phyloP scores from a whole-genome alignment of 139 green algal genomes.

The Chlamydomonas applanata region DNA sequence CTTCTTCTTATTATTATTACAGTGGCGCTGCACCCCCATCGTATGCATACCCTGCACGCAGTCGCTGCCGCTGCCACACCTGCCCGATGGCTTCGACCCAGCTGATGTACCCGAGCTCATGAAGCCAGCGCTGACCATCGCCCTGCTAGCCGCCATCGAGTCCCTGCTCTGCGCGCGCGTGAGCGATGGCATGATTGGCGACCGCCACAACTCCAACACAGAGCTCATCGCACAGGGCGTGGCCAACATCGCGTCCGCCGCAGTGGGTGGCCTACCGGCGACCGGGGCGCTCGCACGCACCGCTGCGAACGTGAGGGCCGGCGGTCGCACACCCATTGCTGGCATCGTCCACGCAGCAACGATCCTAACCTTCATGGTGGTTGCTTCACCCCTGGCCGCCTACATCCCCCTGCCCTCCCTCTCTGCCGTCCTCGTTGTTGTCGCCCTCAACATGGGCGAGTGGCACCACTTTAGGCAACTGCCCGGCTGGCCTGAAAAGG shows the following conservation, averaged over 20 bases:
- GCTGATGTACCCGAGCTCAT: slow-evolving; percentile 4
- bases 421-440: slow-evolving; percentile 27
- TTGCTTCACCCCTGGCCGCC: slow-evolving; percentile 18
- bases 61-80: slow-evolving; percentile 13
- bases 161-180: slow-evolving; percentile 36
- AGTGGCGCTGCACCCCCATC: no score
- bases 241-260: slow-evolving; percentile 29
- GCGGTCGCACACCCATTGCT: slow-evolving; percentile 25
- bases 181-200: slow-evolving; percentile 29
- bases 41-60: not conserved
- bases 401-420: slow-evolving; percentile 31
- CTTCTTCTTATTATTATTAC: no score
- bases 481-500: slow-evolving; percentile 29
- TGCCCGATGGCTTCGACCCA: slow-evolving; percentile 15
- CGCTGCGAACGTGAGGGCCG: slow-evolving; percentile 30
- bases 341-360: slow-evolving; percentile 25
- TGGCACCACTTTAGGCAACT: slow-evolving; percentile 37
- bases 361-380: slow-evolving; percentile 6
- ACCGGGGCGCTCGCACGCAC: slow-evolving; percentile 38
- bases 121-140: slow-evolving; percentile 26
- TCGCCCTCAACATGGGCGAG: slow-evolving; percentile 42
- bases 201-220: slow-evolving; percentile 37
- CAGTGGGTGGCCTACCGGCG: slow-evolving; percentile 28
- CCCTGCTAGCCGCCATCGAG: slow-evolving; percentile 28
- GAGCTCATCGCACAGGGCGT: slow-evolving; percentile 35